phyloP scores from a whole-genome alignment of 1,284 basidiomycete genomes.

The Ganoderma meredithae region DNA sequence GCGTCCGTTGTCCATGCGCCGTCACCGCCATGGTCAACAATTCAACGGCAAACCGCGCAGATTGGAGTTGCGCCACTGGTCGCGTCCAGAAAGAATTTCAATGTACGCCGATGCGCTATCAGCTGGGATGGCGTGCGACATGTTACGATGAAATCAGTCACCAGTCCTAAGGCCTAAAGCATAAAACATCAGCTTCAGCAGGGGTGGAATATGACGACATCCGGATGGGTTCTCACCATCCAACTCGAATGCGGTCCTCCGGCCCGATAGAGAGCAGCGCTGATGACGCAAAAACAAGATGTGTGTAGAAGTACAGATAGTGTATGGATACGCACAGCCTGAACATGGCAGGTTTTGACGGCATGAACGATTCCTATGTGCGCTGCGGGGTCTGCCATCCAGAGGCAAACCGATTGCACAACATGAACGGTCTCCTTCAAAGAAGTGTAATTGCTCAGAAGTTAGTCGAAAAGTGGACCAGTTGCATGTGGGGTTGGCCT shows the following conservation, averaged over 20 bases:
- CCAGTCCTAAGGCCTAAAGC: background rate
- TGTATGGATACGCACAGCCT: background rate
- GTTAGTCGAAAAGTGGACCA: background rate
- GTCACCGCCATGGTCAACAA: slow-evolving; percentile 2
- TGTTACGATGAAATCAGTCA: background rate
- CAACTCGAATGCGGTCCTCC: background rate
- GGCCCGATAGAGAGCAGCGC: background rate
- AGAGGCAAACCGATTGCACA: too few species aligned
- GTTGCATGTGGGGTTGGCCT: too few species aligned
- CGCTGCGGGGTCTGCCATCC: too few species aligned
- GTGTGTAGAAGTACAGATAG: background rate
- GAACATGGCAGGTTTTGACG: too few species aligned
- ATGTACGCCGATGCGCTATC: background rate
- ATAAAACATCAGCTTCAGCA: background rate
- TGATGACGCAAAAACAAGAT: background rate
- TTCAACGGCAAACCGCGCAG: background rate
- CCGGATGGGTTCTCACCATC: background rate
- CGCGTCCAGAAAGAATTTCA: background rate
- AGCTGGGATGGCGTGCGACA: background rate
- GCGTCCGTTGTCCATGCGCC: slow-evolving; percentile 4
- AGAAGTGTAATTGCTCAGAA: background rate
- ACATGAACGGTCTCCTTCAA: background rate
- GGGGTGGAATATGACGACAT: slow-evolving; percentile 2
- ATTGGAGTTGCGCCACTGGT: background rate
- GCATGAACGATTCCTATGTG: too few species aligned